Evolutionary conservation across 2,329 filamentous ascomycete species (phyloP), one percentile per base, ranked within the genome.

Genomic region (Aotearoamyces nothofagi): DNA sequence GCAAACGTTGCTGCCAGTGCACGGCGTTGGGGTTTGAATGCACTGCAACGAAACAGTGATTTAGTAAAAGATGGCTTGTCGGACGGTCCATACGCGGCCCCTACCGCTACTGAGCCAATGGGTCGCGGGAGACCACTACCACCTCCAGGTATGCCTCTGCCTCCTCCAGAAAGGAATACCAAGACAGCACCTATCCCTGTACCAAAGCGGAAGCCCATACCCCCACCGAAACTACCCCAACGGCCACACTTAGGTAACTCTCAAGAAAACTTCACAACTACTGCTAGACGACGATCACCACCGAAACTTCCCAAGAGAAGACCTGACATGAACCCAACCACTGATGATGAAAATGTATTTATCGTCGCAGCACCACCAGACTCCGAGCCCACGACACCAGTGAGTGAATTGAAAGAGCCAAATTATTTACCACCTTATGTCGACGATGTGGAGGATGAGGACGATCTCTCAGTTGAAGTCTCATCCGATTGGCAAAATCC

Each of bases 81-180:
- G n/a, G 43, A 44, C 12, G n/a, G n/a, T n/a, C n/a, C n/a, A n/a
- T 15, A 33, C 9, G 11, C 24, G 14, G 40, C 41, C 7, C 15
- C 15, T 50, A 70, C 53, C 39, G 66, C 34, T 54, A 50, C 38
- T 23, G 69, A 81, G 41, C 83, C 83, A 2, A 83, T 92, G 58
- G 84, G 84, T 2, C 68, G 83, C 22, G 83, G 83, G 0, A 76
- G 78, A 41, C 83, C 83, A 1, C 58, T 92, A 11, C 83, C 82
- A 26, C 82, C 83, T 6, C 80, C 78, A 3, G 84, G 83, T 2
- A 74, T 67, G 24, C 83, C 84, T 3, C 61, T 92, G 2, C 83
- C 84, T 2, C 69, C 61, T 23, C 77, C 76, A 1, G 69, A 73
- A 19, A 67, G 61, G 30, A 66, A 60, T 33, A 63, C 68, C 5